Evolutionary conservation across 139 green algal genomes (phyloP).

Genomic region (Auxenochlorella protothecoides): DNA sequence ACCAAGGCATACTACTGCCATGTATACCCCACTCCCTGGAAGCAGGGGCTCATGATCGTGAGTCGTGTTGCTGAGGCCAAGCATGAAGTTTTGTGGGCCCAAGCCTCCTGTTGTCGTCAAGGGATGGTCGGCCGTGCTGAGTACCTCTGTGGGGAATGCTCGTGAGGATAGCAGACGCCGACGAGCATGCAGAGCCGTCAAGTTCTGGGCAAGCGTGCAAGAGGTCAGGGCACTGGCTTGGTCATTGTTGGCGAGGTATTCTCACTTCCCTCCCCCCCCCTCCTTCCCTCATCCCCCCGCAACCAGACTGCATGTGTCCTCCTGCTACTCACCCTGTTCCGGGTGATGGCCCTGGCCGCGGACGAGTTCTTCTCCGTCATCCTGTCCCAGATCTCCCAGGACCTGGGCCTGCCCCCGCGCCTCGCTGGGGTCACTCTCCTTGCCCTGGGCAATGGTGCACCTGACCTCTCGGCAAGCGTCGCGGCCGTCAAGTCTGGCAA

Average conservation of each 20-base stretch:
- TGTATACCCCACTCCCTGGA: constrained; percentile 8
- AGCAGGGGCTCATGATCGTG: constrained; percentile 4
- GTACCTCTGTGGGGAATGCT: background rate
- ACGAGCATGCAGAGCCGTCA: too few species aligned
- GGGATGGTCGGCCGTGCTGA: background rate
- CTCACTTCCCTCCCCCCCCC: background rate
- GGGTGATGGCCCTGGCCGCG: constrained; percentile 62
- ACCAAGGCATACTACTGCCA: constrained; percentile 38
- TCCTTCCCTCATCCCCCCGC: background rate
- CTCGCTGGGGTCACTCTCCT: constrained; percentile 84
- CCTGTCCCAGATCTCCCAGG: constrained; percentile 59
- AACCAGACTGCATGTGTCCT: constrained; percentile 6
- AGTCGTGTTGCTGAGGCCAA: background rate
- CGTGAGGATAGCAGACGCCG: background rate
- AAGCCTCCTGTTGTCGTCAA: too few species aligned
- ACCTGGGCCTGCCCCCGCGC: constrained; percentile 69
- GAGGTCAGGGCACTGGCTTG: too few species aligned
- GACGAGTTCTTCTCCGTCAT: constrained; percentile 77
- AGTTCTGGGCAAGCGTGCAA: too few species aligned
- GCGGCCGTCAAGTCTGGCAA: constrained; percentile 47
- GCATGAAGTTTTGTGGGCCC: too few species aligned
- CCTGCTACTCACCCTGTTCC: constrained; percentile 55
- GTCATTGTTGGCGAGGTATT: too few species aligned
- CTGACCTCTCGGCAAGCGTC: constrained; percentile 74
- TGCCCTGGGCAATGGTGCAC: constrained; percentile 79